Base-by-base conservation (phyloP, 1,139 yeast genomes). In the Kluyveromyces sp. region DNA sequence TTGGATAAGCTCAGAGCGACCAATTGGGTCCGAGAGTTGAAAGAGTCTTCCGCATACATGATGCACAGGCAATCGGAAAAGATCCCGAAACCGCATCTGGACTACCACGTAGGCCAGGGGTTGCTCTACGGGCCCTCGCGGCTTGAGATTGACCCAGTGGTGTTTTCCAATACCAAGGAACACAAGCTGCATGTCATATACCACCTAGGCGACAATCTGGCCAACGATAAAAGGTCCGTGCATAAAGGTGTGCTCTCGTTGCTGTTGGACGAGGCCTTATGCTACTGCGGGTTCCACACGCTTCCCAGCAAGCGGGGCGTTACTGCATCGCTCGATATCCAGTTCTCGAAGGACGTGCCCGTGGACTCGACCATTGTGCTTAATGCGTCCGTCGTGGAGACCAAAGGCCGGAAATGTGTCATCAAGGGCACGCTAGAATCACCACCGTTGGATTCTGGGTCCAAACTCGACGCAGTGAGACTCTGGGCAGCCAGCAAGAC, bases 261-360 rank as follows among this genome's bases (percentile, higher is more conserved):
- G 1, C 66, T 92, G 32, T 57, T 92, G 39, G 98, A 92, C 62
- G 98, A 92, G 61, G 81, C 85, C 0, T 69, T 92, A 36, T 87
- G 96, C 56, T 73, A 80, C 38, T 85, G 95, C 57, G 97, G 96
- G 16, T 92, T 88, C 59, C 80, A 89, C 4, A 66, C 73, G 28
- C 69, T 92, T n/a, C 97, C 98, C 1, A 78, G 81, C 44, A 76
- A 78, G 45, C 72, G 82, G 43, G 97, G 97, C n/a, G 96, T 92
- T 16, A 92, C 98, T 1, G 98, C 95, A 0, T 73, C 74, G 40
- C 68, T 92, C 36, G 68, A 75, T 13, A 71, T 92, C 15, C 72
- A 83, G 48, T 92, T 85, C 61, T 57, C 70, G 40, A 73, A 76
- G 28, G 94, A 86, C 49, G 70, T 75, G 1, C 78, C 78, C 1